phyloP scores from a whole-genome alignment of 768 basidiomycete genomes.

The Auriscalpium vulgare region DNA sequence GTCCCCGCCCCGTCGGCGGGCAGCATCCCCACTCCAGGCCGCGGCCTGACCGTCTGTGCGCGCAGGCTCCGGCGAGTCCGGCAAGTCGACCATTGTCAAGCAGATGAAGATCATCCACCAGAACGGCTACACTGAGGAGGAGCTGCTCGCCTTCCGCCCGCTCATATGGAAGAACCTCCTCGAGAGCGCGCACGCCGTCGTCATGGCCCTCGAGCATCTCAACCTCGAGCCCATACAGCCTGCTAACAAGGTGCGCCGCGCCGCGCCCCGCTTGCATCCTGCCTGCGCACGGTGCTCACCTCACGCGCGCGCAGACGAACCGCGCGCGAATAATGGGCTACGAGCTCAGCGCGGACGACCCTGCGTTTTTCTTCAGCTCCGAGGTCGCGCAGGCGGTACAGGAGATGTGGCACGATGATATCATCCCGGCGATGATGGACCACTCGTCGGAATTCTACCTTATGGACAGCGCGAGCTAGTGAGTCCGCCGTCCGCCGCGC shows the following conservation, averaged over 20 bases:
- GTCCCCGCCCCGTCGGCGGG: background rate
- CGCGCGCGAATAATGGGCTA: slow-evolving; percentile 60
- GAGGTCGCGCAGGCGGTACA: slow-evolving; percentile 64
- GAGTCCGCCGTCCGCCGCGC: slow-evolving; percentile 22
- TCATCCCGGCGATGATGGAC: slow-evolving; percentile 41
- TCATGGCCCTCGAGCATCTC: slow-evolving; percentile 81
- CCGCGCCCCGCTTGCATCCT: background rate
- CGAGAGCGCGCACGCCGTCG: slow-evolving; percentile 81
- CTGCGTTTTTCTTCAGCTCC: slow-evolving; percentile 37
- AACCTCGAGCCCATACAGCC: slow-evolving; percentile 68
- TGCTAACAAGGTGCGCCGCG: slow-evolving; percentile 44
- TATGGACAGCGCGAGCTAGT: slow-evolving; percentile 94
- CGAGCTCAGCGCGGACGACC: slow-evolving; percentile 30
- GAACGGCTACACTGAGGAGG: slow-evolving; percentile 74
- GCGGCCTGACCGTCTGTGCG: background rate
- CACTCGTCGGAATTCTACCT: slow-evolving; percentile 77
- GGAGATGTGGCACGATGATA: slow-evolving; percentile 63
- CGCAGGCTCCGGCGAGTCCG: slow-evolving; percentile 88
- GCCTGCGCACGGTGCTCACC: slow-evolving; percentile 13
- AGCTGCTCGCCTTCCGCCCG: slow-evolving; percentile 67
- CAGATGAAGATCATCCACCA: slow-evolving; percentile 99
- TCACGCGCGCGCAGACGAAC: slow-evolving; percentile 29
- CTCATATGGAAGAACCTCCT: slow-evolving; percentile 83
- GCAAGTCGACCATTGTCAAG: slow-evolving; percentile 94
- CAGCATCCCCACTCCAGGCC: background rate